phyloP scores from a whole-genome alignment of 2,329 filamentous ascomycete species.

The Plectosphaerella plurivora region DNA sequence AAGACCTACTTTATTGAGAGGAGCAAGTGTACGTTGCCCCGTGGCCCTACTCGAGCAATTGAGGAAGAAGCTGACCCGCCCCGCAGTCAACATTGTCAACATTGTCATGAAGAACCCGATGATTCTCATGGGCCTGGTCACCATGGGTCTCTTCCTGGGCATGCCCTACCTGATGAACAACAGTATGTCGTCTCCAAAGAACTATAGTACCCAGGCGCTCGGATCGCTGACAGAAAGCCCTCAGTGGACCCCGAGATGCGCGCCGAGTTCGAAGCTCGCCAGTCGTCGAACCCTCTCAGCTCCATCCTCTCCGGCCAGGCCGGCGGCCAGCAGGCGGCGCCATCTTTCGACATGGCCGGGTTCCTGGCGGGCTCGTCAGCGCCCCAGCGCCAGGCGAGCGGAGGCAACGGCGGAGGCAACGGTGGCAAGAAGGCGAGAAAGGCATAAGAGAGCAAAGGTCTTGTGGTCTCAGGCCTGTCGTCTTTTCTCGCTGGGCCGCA shows the following conservation, averaged over 20 bases:
- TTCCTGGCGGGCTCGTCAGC: constrained; percentile 53
- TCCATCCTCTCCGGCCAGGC: constrained; percentile 38
- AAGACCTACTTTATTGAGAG: constrained; percentile 78
- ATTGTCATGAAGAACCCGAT: constrained; percentile 85
- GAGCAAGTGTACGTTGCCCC: constrained; percentile 60
- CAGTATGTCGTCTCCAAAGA: constrained; percentile 55
- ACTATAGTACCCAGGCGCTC: background rate
- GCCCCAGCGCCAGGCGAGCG: constrained; percentile 32
- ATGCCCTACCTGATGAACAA: constrained; percentile 96
- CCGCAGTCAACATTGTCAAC: constrained; percentile 68
- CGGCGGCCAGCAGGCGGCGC: constrained; percentile 29
- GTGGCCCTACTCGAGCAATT: background rate
- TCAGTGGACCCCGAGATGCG: constrained; percentile 95
- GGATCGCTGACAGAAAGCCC: constrained; percentile 2
- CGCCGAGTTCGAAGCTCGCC: constrained; percentile 87
- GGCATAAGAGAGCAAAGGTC: constrained; percentile 15
- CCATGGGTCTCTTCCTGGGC: constrained; percentile 78
- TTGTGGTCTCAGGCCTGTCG: too few relatives aligned
- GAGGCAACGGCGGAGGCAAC: constrained; percentile 17
- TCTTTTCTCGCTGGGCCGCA: too few relatives aligned
- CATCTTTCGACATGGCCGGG: constrained; percentile 57
- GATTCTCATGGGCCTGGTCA: constrained; percentile 87
- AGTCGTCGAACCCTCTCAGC: constrained; percentile 68
- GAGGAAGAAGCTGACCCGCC: background rate
- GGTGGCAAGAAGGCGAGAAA: constrained; percentile 37